Conservation (phyloP, 2,329 filamentous ascomycete genomes). For the Fusarium nygamai region DNA sequence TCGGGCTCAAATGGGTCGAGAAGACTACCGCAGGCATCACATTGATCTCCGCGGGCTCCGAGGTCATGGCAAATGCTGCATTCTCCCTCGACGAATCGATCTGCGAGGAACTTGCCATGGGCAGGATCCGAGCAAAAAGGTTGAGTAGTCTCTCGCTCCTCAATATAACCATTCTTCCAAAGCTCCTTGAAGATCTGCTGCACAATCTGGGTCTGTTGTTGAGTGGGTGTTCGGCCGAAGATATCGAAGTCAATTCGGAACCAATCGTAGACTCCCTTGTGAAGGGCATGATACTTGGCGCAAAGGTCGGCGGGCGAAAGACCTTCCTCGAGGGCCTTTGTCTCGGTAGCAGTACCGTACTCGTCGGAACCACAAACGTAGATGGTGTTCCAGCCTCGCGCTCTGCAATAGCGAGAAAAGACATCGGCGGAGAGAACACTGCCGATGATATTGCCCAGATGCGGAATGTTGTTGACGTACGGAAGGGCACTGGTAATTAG, state of each 20-base stretch:
- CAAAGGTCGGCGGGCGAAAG: slow-evolving; percentile 86
- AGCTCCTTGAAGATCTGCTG: slow-evolving; percentile 90
- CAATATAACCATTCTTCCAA: slow-evolving; percentile 87
- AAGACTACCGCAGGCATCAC: slow-evolving; percentile 77
- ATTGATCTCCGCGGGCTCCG: slow-evolving; percentile 78
- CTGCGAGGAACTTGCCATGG: slow-evolving; percentile 81
- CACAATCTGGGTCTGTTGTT: slow-evolving; percentile 89
- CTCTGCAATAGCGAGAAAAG: slow-evolving; percentile 83
- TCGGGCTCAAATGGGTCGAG: slow-evolving; percentile 74
- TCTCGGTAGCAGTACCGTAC: slow-evolving; percentile 96
- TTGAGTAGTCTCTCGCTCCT: slow-evolving; percentile 87
- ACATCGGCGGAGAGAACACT: slow-evolving; percentile 90
- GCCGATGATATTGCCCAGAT: slow-evolving; percentile 89
- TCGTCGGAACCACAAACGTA: slow-evolving; percentile 91
- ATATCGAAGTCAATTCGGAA: slow-evolving; percentile 95
- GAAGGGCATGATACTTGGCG: slow-evolving; percentile 90
- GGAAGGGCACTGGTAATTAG: slow-evolving; percentile 92
- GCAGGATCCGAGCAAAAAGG: slow-evolving; percentile 80
- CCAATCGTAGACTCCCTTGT: slow-evolving; percentile 94
- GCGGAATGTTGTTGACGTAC: slow-evolving; percentile 80
- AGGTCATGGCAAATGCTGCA: slow-evolving; percentile 79
- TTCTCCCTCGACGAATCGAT: slow-evolving; percentile 84
- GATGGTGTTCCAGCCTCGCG: slow-evolving; percentile 80
- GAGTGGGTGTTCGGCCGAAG: slow-evolving; percentile 91
- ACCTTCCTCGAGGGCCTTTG: slow-evolving; percentile 90